phyloP scores from a whole-genome alignment of 192 early-diverging fungal genomes.

The Coemansia sp. region DNA sequence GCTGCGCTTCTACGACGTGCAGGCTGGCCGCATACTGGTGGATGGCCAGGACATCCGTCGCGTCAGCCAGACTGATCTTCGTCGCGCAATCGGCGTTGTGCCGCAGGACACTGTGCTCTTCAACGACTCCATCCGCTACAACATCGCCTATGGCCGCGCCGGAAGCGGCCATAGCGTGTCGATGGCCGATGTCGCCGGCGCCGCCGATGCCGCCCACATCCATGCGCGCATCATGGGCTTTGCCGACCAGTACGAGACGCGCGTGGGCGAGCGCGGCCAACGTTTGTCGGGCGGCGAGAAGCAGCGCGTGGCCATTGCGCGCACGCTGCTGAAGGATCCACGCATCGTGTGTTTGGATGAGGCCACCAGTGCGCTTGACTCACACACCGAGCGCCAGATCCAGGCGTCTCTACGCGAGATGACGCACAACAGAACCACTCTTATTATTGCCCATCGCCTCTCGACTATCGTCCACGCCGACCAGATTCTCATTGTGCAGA shows the following conservation, averaged over 20 bases:
- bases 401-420: slow-evolving; percentile 78
- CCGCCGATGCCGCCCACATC: slow-evolving; percentile 74
- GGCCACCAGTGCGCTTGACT: slow-evolving; percentile 87
- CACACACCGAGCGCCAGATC: slow-evolving; percentile 85
- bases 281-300: slow-evolving; percentile 92
- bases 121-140: slow-evolving; percentile 93
- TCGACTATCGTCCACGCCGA: slow-evolving; percentile 85
- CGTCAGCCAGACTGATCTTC: slow-evolving; percentile 58
- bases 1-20: slow-evolving; percentile 90
- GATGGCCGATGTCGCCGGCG: slow-evolving; percentile 67
- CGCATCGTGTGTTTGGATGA: slow-evolving; percentile 89
- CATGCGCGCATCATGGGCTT: slow-evolving; percentile 76
- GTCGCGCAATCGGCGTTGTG: slow-evolving; percentile 86
- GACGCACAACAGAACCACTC: slow-evolving; percentile 79
- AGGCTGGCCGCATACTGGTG: slow-evolving; percentile 76
- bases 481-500: slow-evolving; percentile 81
- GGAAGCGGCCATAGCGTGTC: slow-evolving; percentile 55
- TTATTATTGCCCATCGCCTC: slow-evolving; percentile 84
- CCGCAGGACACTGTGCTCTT: slow-evolving; percentile 96
- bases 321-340: slow-evolving; percentile 92
- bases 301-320: slow-evolving; percentile 87
- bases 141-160: slow-evolving; percentile 83
- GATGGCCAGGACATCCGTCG: slow-evolving; percentile 81
- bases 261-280: slow-evolving; percentile 89
- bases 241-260: slow-evolving; percentile 78